These are phyloP conservation scores for Apiospora pterosperma DNA, from an alignment of 2,329 filamentous ascomycete genomes.

Conservation along the genomic window DNA sequence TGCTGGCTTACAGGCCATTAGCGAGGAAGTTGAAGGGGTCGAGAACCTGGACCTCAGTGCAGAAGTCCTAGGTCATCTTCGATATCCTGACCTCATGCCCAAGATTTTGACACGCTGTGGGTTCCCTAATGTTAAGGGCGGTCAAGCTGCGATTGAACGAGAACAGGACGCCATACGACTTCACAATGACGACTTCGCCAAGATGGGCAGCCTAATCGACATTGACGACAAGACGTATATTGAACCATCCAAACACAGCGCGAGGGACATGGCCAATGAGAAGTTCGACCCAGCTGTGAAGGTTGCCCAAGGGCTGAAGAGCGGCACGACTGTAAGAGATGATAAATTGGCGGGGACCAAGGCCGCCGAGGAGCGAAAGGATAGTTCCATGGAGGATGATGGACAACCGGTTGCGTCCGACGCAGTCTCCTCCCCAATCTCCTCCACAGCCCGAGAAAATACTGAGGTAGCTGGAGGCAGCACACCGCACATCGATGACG, in stretches of 20 bases:
- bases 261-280: conserved; percentile 18
- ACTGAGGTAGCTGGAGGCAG: neutral
- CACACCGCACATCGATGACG: neutral
- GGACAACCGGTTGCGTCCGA: neutral
- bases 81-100: conserved; percentile 47
- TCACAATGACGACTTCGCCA: conserved; percentile 26
- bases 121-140: conserved; percentile 43
- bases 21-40: conserved; percentile 61
- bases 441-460: neutral
- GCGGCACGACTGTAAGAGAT: neutral
- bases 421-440: no score
- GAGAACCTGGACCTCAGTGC: conserved; percentile 51
- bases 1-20: conserved; percentile 74
- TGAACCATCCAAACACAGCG: conserved; percentile 15
- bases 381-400: neutral
- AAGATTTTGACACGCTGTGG: conserved; percentile 51
- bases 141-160: conserved; percentile 43
- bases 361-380: neutral
- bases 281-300: conserved; percentile 25
- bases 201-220: conserved; percentile 37
- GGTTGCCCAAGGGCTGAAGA: neutral
- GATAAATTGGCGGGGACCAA: neutral
- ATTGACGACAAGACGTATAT: conserved; percentile 31
- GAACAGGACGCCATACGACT: conserved; percentile 38
- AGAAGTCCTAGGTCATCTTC: conserved; percentile 49